phyloP scores from a whole-genome alignment of 2,329 filamentous ascomycete species.

The Fusarium sp. region DNA sequence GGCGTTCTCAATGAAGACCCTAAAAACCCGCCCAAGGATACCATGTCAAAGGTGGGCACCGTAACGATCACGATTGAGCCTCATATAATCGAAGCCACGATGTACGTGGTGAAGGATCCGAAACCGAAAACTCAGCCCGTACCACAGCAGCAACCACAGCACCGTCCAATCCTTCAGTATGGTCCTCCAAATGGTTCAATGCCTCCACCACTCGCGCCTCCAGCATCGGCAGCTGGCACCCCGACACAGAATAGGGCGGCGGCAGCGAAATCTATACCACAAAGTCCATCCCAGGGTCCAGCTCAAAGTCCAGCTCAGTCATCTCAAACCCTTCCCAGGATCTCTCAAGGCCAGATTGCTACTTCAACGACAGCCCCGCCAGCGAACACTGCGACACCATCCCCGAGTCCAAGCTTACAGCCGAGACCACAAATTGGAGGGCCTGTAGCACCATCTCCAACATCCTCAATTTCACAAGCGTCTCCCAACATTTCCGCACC shows the following conservation, averaged over 20 bases:
- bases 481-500: slow-evolving; percentile 35
- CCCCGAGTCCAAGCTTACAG: slow-evolving; percentile 33
- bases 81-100: slow-evolving; percentile 79
- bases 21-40: slow-evolving; percentile 75
- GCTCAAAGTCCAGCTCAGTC: slow-evolving; percentile 32
- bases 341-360: slow-evolving; percentile 20
- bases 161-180: slow-evolving; percentile 71
- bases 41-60: slow-evolving; percentile 77
- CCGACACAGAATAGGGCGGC: slow-evolving; percentile 33
- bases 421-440: slow-evolving; percentile 24
- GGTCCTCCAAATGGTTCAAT: slow-evolving; percentile 71
- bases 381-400: slow-evolving; percentile 21
- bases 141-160: slow-evolving; percentile 38
- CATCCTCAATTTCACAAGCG: slow-evolving; percentile 35
- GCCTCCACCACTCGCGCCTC: slow-evolving; percentile 59
- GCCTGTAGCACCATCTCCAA: slow-evolving; percentile 33
- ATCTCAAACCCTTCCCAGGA: slow-evolving; percentile 26
- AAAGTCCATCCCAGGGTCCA: slow-evolving; percentile 31
- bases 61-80: slow-evolving; percentile 82
- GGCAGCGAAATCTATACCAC: slow-evolving; percentile 27
- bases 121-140: slow-evolving; percentile 57
- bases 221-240: slow-evolving; percentile 43
- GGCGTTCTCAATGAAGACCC: slow-evolving; percentile 70
- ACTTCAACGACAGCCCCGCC: slow-evolving; percentile 21
- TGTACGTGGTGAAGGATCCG: slow-evolving; percentile 76